Evolutionary conservation across 2,329 filamentous ascomycete genomes (phyloP), one percentile per base, ranked within the genome.

Genomic region (Apiospora sp.): DNA sequence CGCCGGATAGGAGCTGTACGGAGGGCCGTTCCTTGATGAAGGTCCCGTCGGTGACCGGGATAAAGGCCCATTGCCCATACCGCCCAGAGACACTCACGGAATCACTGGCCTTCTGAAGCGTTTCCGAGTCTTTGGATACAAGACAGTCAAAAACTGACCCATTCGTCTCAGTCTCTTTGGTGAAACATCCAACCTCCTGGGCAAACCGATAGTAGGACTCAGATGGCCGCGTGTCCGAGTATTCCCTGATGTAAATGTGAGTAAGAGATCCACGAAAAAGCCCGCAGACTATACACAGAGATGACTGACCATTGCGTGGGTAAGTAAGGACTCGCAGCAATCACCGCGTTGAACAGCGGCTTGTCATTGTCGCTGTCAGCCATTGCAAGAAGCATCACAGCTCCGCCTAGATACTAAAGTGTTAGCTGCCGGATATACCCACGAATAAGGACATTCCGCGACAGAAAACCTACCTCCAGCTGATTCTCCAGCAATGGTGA

Each of bases 401-500:
- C 82, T 0, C 87, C 88, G 0, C 82, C 89, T 4, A 51, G 5
- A 3, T 16, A 24, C 3, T 1, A 6, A 3, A 3, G 6, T 30
- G 19, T 48, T 12, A 19, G 12, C 27, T 48, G 16, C 4, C 6
- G 1, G 12, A 27, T 54, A 4, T 4, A 27, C 10, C 16, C 27
- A 19, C 10, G 24, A 22, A 2, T 34, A 16, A 8, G 2, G 27
- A 14, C 1, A 5, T 4, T 34, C 6, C 54, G 7, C 3, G 7
- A 44, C 7, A 24, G 13, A 12, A 27, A n/a, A 10, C 68, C 12
- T 69, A 0, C 82, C 89, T 2, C 89, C 88, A 0, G 89, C 88
- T 0, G 85, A 87, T 75, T 88, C 85, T 0, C 89, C 88, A 76
- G 83, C 84, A 37, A 90, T 85, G 0, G 87, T 89, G 1, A 91